Evolutionary conservation across 495 filamentous ascomycete genomes (phyloP).

Genomic region (Amphirosellinia nigrospora): DNA sequence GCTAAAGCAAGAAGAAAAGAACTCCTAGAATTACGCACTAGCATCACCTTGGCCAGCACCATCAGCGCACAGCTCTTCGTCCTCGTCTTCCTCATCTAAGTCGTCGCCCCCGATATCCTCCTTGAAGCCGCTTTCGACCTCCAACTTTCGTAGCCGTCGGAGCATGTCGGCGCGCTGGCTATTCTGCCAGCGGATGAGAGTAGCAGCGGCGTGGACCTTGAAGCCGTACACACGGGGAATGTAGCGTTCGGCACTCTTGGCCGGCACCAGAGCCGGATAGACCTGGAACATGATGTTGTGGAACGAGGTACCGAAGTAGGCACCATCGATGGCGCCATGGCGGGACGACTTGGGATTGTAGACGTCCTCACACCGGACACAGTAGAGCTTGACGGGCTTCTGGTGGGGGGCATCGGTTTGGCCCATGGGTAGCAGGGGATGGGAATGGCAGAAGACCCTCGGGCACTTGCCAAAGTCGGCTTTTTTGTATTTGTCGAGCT

Average conservation of each 20-base stretch:
- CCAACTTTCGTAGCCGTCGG: slow-evolving; percentile 64
- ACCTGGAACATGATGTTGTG: slow-evolving; percentile 99
- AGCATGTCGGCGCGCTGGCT: slow-evolving; percentile 78
- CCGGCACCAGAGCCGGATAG: slow-evolving; percentile 85
- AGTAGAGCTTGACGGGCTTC: slow-evolving; percentile 95
- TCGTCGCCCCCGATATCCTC: slow-evolving; percentile 50
- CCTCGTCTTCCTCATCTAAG: slow-evolving; percentile 53
- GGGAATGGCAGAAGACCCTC: slow-evolving; percentile 88
- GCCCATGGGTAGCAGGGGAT: slow-evolving; percentile 92
- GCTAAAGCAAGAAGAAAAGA: too few relatives aligned
- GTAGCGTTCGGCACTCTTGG: slow-evolving; percentile 84
- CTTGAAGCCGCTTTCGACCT: slow-evolving; percentile 66
- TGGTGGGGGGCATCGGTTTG: slow-evolving; percentile 83
- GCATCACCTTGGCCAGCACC: slow-evolving; percentile 41
- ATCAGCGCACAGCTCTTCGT: slow-evolving; percentile 49
- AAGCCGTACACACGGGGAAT: slow-evolving; percentile 92
- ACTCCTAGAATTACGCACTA: too few relatives aligned
- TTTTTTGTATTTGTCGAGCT: slow-evolving; percentile 99
- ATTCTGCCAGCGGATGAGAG: slow-evolving; percentile 91
- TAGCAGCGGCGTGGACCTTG: slow-evolving; percentile 88
- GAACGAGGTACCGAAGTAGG: slow-evolving; percentile 97
- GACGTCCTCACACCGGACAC: slow-evolving; percentile 93
- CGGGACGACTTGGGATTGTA: slow-evolving; percentile 99
- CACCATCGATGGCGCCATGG: slow-evolving; percentile 92
- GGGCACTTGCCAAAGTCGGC: slow-evolving; percentile 98